These are phyloP conservation scores for Piper betle DNA, from an alignment of 164 flowering plant species.

Conservation along the genomic window DNA sequence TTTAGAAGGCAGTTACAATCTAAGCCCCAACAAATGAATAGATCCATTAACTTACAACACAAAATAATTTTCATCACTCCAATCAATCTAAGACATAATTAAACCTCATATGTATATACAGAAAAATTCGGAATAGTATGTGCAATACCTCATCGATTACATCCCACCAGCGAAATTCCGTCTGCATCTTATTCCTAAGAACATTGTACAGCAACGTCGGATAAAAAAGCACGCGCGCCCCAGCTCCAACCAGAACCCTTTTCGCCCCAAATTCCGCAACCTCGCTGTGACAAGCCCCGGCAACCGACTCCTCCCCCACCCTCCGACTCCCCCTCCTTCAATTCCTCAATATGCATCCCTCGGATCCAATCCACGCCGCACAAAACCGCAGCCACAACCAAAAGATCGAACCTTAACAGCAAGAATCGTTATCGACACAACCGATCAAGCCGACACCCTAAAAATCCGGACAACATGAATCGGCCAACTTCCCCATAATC, in stretches of 20 bases:
- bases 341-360: constrained; percentile 62
- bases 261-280: constrained; percentile 30
- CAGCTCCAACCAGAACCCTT: constrained; percentile 58
- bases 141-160: constrained; percentile 57
- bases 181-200: constrained; percentile 64
- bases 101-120: too few species aligned
- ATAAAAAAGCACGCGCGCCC: constrained; percentile 74
- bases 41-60: too few species aligned
- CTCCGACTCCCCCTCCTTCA: constrained; percentile 28
- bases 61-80: too few species aligned
- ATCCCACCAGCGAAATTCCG: constrained; percentile 96
- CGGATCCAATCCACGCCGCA: constrained; percentile 4
- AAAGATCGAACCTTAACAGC: too few species aligned
- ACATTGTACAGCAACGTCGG: constrained; percentile 84
- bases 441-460: too few species aligned
- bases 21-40: too few species aligned
- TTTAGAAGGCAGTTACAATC: too few species aligned
- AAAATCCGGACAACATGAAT: too few species aligned
- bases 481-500: neutral
- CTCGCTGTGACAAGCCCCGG: too few species aligned
- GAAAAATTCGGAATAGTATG: neutral
- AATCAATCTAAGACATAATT: too few species aligned
- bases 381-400: neutral
- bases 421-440: too few species aligned
- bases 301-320: neutral